Evolutionary conservation across 2,329 filamentous ascomycete species (phyloP), one percentile per base, ranked within the genome.

Genomic region (Aspergillus neotritici): DNA sequence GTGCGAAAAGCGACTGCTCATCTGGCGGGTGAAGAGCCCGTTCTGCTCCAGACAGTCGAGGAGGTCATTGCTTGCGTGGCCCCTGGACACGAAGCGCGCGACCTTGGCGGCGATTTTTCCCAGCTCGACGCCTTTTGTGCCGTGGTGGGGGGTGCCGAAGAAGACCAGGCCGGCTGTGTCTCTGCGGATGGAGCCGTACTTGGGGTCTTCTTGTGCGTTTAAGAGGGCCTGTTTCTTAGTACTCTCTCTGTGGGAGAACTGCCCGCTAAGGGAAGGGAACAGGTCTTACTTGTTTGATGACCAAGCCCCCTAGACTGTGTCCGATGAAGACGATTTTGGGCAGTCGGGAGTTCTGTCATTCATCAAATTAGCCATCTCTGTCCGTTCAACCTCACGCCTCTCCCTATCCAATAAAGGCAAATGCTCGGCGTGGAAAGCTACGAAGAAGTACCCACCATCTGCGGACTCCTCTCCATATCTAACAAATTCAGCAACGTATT

Each of bases 111-210:
- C 60, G 14, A 65, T 63, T 41, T 62, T 63, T 5, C 58, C 59
- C 10, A 62, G 39, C 36, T 63, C 59, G 3, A 62, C 59, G 4
- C 59, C 59, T 12, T 61, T 63, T 3, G 56, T 57, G 4, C 63
- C 62, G 21, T 59, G 56, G 37, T 66, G 63, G 5, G 62, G 62
- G 17, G 60, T 64, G 3, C 62, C 62, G 21, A 66, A 58, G 47
- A 66, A 66, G 4, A 65, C 59, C 1, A 66, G 52, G 1, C 63
- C 63, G 5, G 52, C 56, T 12, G 62, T 66, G 4, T 61, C 54
- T 8, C 46, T 57, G 17, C 60, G 56, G 30, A 66, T 65, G 1
- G 59, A 50, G 5, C 52, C 55, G 34, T 64, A 65, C 36, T 60
- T 63, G 3, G 60, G 55, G 38, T 64, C 61, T 50, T 63, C 61